These are phyloP conservation scores for Blastobotrys raffinosifermentans DNA, from an alignment of 1,139 yeast genomes.

Conservation along the genomic window DNA sequence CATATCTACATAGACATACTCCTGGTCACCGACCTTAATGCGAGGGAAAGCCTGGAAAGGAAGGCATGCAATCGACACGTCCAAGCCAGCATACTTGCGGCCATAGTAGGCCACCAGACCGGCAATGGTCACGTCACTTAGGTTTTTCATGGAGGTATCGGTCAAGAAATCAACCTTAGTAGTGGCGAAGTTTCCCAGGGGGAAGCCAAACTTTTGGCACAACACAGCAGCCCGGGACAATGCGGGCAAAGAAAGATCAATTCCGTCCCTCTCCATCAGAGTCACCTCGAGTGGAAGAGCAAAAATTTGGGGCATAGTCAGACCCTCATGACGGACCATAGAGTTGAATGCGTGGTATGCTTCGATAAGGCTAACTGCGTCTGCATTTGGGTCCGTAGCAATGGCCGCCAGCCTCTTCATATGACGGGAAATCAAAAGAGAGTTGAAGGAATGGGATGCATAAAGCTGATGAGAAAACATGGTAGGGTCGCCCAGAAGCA, in stretches of 20 bases:
- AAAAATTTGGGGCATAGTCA: neutral
- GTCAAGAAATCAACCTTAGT: conserved; percentile 6
- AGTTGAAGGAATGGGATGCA: conserved; percentile 1
- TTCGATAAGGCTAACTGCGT: conserved; percentile 1
- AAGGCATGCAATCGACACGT: conserved; percentile 2
- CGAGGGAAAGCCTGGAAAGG: conserved; percentile 5
- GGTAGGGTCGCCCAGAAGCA: neutral
- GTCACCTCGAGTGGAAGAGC: conserved; percentile 2
- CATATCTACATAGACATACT: conserved; percentile 3
- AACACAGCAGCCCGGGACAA: conserved; percentile 1
- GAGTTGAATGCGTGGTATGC: conserved; percentile 5
- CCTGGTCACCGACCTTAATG: conserved; percentile 1
- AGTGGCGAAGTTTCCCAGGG: neutral
- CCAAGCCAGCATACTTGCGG: neutral
- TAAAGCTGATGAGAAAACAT: conserved; percentile 1
- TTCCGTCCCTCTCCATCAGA: conserved; percentile 2
- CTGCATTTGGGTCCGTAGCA: neutral
- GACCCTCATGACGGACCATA: neutral
- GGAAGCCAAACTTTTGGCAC: conserved; percentile 1
- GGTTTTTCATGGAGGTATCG: conserved; percentile 2
- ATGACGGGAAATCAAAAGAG: conserved; percentile 2
- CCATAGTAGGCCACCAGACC: conserved; percentile 4
- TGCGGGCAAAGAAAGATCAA: conserved; percentile 1
- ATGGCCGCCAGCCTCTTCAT: neutral
- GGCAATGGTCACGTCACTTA: conserved; percentile 4